Percentiles rank a stretch among this genome's conserved stretches.
These are phyloP conservation scores for Saccharomycopsis babjevae DNA, from an alignment of 805 yeast species.

Conservation along the genomic window DNA sequence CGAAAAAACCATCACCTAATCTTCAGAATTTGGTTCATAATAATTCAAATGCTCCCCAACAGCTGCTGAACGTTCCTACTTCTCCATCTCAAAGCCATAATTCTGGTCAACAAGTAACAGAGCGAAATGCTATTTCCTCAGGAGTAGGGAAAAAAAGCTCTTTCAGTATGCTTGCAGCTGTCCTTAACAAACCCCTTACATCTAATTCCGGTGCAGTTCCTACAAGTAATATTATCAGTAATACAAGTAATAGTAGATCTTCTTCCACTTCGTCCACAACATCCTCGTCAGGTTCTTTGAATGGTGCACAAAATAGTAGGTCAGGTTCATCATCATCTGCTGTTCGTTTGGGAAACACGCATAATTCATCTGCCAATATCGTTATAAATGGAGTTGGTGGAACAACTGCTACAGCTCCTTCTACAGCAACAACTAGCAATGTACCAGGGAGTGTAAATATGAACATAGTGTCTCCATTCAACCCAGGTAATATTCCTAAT, in stretches of 20 bases:
- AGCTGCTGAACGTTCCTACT: neutral
- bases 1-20: neutral
- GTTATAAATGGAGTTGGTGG: neutral
- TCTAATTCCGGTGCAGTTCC: neutral
- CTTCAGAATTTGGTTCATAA: neutral
- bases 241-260: neutral
- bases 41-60: neutral
- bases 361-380: neutral
- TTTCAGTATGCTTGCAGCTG: neutral
- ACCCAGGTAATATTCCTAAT: neutral
- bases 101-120: neutral
- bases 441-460: neutral
- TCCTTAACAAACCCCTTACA: neutral
- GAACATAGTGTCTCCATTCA: neutral
- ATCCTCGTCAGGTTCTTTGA: neutral
- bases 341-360: neutral
- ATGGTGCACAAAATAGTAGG: neutral
- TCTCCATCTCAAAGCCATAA: neutral
- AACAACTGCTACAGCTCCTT: neutral
- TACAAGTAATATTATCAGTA: neutral
- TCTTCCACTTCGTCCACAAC: constrained; percentile 1
- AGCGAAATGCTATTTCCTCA: neutral
- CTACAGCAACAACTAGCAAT: neutral
- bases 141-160: neutral
- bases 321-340: neutral